Base-by-base conservation (phyloP, 1,284 basidiomycete genomes). In the Meripilus lineatus region DNA sequence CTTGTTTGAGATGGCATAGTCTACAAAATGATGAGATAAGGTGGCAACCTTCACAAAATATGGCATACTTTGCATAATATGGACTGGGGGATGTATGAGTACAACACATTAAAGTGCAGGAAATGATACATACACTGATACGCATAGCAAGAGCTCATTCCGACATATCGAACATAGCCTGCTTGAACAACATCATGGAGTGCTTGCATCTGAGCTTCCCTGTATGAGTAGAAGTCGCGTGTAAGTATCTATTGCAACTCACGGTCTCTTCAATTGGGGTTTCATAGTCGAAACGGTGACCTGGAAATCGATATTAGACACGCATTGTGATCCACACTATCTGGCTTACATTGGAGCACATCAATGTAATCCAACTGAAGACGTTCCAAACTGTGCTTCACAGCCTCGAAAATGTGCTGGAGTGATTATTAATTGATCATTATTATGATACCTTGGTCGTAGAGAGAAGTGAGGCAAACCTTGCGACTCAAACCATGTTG, bases 81-180 rank as follows among this genome's bases (percentile, higher is more conserved):
- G 59, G 54, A 68, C 64, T 67, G 40, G 4, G 24, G 23, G 17
- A 38, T 14, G 15, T 7, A 5, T 6, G 17, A 20, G 6, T 14
- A 14, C 17, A 38, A 15, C 15, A 4, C 28, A 17, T 14, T 14
- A 26, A 4, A 20, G 13, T 4, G 25, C 34, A 8, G 35, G 15
- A n/a, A 20, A 34, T 5, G n/a, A 25, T 23, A 52, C 61, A 15
- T 47, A 66, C 65, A 68, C 47, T 67, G 63, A 43, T 59, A 67
- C 3, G 64, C 65, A 24, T 54, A 61, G 50, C 63, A 66, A 1
- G 62, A 65, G 44, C 62, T 66, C 74, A 74, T 66, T 21, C 65
- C 65, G 40, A 68, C 60, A 45, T 66, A 68, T 15, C 64, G 61
- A 18, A 64, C 65, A 34, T 56, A 60, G 5, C 66, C 64, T 2